Evolutionary conservation across 441 rosid species (phyloP), one percentile per base, ranked within the genome.

Genomic region (Kokia cookei): DNA sequence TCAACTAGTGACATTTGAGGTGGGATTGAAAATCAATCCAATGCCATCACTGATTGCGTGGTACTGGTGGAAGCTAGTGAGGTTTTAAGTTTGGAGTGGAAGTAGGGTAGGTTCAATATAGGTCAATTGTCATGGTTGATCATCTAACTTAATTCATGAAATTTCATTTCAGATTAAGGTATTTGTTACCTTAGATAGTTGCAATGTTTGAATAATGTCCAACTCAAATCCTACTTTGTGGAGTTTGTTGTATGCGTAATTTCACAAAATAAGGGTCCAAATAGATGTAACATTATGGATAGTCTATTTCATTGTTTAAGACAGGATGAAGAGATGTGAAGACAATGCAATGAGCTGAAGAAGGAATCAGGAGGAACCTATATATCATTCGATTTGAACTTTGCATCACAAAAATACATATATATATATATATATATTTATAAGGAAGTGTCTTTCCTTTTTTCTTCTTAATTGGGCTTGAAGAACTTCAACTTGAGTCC

Each of bases 401-500:
- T 13, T 68, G 72, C 60, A 60, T 51, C 50, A 59, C 29, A 14
- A 17, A 60, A 32, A 47, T 51, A 29, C 27, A 22, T 65, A 51
- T 27, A 15, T 5, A n/a, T 6, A 32, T 32, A 1, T 32, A 19
- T 19, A 19, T 32, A 32, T 32, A 32, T 32, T 4, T 32, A 32
- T 4, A 67, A 47, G 3, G 60, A 29, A 40, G 12, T 50, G 43
- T 12, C 32, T 50, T 4, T 32, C 5, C 5, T n/a, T 8, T 75
- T 37, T 27, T 12, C 43, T 54, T 58, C 64, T 84, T 57, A 86
- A 71, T 11, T 86, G 72, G 96, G 98, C 82, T 89, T 92, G 86
- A 92, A 93, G 85, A 94, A 91, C 77, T 91, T 93, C 55, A 94
- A 76, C 90, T 84, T 93, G 24, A 91, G 91, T 42, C 99, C 99